Evolutionary conservation across 139 green algal genomes (phyloP).

Genomic region (Astrephomene gubernaculifera): DNA sequence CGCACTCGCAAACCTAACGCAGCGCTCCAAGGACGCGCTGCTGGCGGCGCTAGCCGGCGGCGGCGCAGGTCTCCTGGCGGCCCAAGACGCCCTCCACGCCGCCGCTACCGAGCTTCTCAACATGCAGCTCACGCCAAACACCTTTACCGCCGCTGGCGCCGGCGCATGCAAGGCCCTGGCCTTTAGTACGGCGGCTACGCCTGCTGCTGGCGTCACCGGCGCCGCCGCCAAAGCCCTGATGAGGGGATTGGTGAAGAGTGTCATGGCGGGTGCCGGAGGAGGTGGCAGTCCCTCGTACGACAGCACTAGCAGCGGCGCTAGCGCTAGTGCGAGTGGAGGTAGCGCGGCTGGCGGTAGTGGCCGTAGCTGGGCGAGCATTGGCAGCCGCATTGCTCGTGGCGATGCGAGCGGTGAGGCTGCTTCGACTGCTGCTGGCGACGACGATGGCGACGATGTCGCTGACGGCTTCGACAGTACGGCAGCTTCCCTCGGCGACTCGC

Average conservation of each 20-base stretch:
- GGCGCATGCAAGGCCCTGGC: conserved; percentile 28
- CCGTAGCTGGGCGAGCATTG: conserved; percentile 23
- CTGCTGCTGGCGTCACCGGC: too few species aligned
- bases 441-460: too few species aligned
- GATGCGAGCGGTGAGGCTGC: too few species aligned
- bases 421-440: neutral
- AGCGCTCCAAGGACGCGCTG: neutral
- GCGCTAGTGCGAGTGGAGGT: too few species aligned
- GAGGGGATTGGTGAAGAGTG: too few species aligned
- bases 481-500: too few species aligned
- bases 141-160: neutral
- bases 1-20: neutral
- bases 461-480: too few species aligned
- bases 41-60: neutral
- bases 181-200: neutral
- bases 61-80: neutral
- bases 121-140: neutral
- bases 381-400: neutral
- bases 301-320: too few species aligned
- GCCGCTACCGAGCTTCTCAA: neutral
- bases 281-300: too few species aligned
- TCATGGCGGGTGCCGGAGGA: too few species aligned
- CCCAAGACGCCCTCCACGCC: neutral
- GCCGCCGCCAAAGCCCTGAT: too few species aligned
- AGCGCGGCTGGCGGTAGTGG: too few species aligned